phyloP scores from a whole-genome alignment of 2,329 filamentous ascomycete genomes.

The Phaeosphaeriaceae sp. region DNA sequence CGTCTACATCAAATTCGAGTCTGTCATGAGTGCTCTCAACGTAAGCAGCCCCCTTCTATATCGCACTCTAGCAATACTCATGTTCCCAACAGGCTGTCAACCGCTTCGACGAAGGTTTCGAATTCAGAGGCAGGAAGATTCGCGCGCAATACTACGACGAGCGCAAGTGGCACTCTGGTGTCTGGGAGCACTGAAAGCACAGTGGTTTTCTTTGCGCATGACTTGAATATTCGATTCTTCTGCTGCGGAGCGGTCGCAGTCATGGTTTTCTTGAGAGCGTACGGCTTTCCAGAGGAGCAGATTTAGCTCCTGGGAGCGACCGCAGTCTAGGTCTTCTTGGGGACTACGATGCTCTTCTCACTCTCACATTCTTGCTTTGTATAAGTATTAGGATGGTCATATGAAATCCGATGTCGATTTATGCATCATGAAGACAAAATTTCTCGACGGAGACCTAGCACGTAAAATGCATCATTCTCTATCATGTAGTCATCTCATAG shows the following conservation, averaged over 20 bases:
- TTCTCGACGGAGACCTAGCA: no score
- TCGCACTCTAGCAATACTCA: background rate
- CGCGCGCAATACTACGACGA: slow-evolving; percentile 81
- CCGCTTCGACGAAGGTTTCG: slow-evolving; percentile 87
- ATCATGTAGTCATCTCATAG: no score
- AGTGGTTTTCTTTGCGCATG: no score
- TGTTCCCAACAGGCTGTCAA: slow-evolving; percentile 75
- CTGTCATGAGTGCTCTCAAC: slow-evolving; percentile 80
- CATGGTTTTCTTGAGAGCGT: background rate
- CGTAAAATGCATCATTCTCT: no score
- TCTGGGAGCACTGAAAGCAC: slow-evolving; percentile 38
- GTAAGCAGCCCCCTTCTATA: slow-evolving; percentile 59
- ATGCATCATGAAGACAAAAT: no score
- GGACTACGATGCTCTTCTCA: background rate
- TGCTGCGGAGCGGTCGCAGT: background rate
- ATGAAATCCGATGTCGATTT: background rate
- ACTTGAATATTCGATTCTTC: background rate
- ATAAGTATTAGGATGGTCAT: background rate
- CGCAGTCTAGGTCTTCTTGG: background rate
- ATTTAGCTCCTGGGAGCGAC: background rate
- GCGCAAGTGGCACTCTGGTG: slow-evolving; percentile 75
- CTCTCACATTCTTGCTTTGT: background rate
- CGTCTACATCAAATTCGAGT: slow-evolving; percentile 95
- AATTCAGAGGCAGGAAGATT: slow-evolving; percentile 89
- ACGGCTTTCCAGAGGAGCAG: background rate